Conservation (phyloP, 371 early-diverging fungal species). For the Apophysomyces sp. region DNA sequence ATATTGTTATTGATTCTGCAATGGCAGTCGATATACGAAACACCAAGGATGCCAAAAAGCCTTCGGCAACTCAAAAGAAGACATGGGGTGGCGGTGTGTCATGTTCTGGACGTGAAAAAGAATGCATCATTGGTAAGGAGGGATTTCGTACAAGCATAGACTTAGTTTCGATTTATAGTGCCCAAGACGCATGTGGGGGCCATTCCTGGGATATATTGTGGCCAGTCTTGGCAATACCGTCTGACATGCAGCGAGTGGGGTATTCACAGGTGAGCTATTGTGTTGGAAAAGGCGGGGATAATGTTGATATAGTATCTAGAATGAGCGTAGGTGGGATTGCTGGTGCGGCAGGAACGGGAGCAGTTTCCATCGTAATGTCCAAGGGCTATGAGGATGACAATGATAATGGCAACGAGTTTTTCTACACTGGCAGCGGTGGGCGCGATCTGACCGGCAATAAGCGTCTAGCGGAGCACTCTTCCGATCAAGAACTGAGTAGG, state of each 20-base stretch:
- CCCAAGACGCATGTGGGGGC: conserved; percentile 43
- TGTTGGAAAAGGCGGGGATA: neutral
- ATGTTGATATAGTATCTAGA: conserved; percentile 4
- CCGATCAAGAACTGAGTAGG: conserved; percentile 46
- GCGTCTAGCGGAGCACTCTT: conserved; percentile 37
- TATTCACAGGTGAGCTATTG: conserved; percentile 44
- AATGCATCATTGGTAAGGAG: conserved; percentile 43
- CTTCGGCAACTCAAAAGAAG: conserved; percentile 40
- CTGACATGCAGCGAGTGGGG: conserved; percentile 48
- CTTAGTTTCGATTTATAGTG: conserved; percentile 8
- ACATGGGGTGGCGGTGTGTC: conserved; percentile 57
- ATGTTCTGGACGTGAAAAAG: conserved; percentile 39
- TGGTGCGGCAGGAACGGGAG: conserved; percentile 41
- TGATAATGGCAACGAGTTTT: conserved; percentile 58
- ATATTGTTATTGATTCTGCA: conserved; percentile 35
- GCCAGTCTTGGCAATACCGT: conserved; percentile 50
- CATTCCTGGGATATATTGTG: conserved; percentile 64
- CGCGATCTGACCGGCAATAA: conserved; percentile 35
- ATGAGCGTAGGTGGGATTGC: conserved; percentile 54
- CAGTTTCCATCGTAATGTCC: conserved; percentile 37
- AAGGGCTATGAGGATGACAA: conserved; percentile 53
- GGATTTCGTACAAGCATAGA: neutral
- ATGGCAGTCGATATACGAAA: conserved; percentile 33
- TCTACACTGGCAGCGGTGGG: conserved; percentile 60
- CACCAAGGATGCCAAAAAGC: conserved; percentile 40